Evolutionary conservation across 257 asterid genomes (phyloP), one percentile per base, ranked within the genome.

Genomic region (Rehmannia glutinosa): DNA sequence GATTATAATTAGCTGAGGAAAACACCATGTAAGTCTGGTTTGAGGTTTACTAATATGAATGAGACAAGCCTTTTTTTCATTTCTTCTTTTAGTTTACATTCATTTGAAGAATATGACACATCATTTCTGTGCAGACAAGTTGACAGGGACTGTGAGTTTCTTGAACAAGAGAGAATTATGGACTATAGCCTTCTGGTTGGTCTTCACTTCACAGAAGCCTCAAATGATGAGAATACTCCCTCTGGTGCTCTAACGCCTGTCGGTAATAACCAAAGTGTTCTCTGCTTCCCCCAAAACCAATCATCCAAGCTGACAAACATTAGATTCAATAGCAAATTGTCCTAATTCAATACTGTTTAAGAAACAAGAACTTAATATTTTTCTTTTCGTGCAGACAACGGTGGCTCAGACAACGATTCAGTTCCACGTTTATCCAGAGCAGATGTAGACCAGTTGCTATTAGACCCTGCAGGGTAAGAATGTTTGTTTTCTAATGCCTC

Each of bases 131-230:
- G 60, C 83, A 89, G 96, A 78, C 95, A 89, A 86, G 84, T 87
- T 8, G 96, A 86, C 60, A 79, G 74, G 66, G 96, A 89, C 68
- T 84, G 92, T 25, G 95, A 86, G 75, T 62, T 89, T 61, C 85
- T 89, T 71, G 96, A 89, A 76, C 89, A 80, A 55, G 95, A 84
- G 74, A 77, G 90, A 64, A 85, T 86, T 49, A 89, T 89, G 95
- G 96, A 89, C 27, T 89, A 89, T 20, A 89, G 96, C 56, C 89
- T 89, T 45, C 70, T 89, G 28, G 92, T 89, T 68, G 96, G 96
- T 25, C 73, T 89, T 69, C 92, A 84, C 61, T 89, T 89, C 60
- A 80, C 81, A 28, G 88, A 84, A 52, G 71, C 81, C 20, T 5
- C 82, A 50, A 28, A 25, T 11, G 84, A 70, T 21, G 87, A 79